Evolutionary conservation across 2,329 filamentous ascomycete species (phyloP).

Genomic region (Orbilia quercus): DNA sequence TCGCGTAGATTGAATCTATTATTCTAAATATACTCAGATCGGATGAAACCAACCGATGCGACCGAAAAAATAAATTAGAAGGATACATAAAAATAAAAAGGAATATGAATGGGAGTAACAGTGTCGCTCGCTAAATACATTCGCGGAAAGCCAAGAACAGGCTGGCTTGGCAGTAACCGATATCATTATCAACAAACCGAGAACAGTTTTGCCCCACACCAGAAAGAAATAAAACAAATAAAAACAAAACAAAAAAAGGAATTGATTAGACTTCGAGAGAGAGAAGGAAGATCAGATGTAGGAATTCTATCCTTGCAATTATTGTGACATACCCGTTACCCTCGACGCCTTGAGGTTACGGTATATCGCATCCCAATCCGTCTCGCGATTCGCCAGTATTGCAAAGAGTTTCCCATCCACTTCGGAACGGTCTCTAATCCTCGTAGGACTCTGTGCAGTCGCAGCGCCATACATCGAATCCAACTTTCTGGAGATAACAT

Average conservation of each 20-base stretch:
- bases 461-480: constrained; percentile 18
- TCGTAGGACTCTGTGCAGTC: not conserved
- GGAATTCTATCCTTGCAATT: not conserved
- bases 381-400: constrained; percentile 34
- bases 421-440: constrained; percentile 12
- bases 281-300: not conserved
- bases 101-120: too few relatives aligned
- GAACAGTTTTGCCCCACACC: too few relatives aligned
- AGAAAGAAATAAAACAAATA: too few relatives aligned
- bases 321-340: constrained; percentile 47
- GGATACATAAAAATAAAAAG: too few relatives aligned
- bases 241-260: not conserved
- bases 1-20: too few relatives aligned
- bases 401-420: constrained; percentile 32
- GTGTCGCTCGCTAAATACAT: too few relatives aligned
- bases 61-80: too few relatives aligned
- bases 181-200: too few relatives aligned
- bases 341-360: constrained; percentile 18
- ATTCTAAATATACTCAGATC: too few relatives aligned
- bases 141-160: too few relatives aligned
- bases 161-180: too few relatives aligned
- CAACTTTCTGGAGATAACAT: constrained; percentile 33
- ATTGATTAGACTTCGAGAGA: not conserved
- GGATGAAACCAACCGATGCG: too few relatives aligned
- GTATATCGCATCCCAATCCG: constrained; percentile 49